Conservation (phyloP, 2,329 filamentous ascomycete species). For the Xylariaceae sp. region DNA sequence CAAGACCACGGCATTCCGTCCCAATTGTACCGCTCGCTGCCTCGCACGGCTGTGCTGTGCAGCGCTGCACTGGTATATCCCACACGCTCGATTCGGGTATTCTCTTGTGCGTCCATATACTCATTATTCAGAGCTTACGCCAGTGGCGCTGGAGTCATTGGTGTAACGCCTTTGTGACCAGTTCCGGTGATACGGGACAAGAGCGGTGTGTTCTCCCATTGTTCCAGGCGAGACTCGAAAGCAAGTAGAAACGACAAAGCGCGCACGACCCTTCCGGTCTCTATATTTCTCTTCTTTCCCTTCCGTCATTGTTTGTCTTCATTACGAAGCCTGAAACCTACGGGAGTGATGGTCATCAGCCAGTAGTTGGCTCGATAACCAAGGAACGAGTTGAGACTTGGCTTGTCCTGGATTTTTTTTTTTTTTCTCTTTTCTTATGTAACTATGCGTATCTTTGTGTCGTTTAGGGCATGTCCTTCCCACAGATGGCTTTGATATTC, state of each 20-base stretch:
- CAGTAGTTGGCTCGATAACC: not conserved
- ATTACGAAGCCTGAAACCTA: not conserved
- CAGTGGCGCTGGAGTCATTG: not conserved
- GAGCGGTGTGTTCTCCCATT: slow-evolving; percentile 15
- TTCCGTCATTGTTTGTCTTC: not conserved
- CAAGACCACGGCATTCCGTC: slow-evolving; percentile 7
- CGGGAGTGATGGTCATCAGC: not conserved
- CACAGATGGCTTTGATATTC: not conserved
- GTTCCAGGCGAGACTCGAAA: not conserved
- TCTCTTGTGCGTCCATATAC: not conserved
- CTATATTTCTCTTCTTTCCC: not conserved
- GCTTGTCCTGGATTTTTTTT: not conserved
- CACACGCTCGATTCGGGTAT: slow-evolving; percentile 2
- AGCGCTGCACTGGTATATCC: not conserved
- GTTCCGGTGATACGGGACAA: slow-evolving; percentile 12
- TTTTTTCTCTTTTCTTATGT: not conserved
- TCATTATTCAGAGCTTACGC: not conserved
- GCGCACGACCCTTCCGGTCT: not conserved
- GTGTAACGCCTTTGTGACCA: slow-evolving; percentile 10
- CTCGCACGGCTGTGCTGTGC: not conserved
- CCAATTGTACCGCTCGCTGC: not conserved
- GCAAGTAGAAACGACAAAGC: not conserved
- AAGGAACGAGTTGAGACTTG: not conserved
- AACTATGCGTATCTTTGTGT: not conserved
- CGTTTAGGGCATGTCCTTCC: not conserved